Percentiles rank a stretch among this genome's conserved stretches.
These are phyloP conservation scores for Trichomonas tenax DNA, from an alignment of 208 protist genomes.

Conservation along the genomic window DNA sequence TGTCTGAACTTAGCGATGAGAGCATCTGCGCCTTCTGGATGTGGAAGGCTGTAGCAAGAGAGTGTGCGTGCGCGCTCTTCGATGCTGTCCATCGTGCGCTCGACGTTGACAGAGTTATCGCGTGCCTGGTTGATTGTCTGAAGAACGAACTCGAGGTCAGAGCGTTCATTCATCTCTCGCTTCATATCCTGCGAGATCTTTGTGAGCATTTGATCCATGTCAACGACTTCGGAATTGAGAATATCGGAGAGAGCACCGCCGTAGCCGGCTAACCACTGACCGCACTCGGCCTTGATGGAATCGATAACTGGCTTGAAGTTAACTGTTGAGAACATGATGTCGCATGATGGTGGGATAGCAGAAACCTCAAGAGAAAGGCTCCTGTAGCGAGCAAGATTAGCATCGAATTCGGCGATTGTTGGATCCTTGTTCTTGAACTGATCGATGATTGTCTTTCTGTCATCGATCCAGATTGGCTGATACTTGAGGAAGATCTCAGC, in stretches of 20 bases:
- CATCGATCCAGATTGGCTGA: slow-evolving; percentile 22
- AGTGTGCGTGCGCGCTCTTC: neutral
- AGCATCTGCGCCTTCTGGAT: neutral
- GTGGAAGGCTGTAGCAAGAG: neutral
- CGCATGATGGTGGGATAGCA: neutral
- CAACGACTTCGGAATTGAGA: neutral
- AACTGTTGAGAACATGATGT: neutral
- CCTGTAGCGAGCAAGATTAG: neutral
- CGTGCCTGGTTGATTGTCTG: neutral
- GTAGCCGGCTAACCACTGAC: neutral
- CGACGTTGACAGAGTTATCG: neutral
- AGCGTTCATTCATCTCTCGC: neutral
- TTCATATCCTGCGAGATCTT: neutral
- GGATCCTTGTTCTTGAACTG: slow-evolving; percentile 9
- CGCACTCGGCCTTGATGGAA: neutral
- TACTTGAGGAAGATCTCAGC: neutral
- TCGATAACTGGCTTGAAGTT: neutral
- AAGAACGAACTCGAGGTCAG: neutral
- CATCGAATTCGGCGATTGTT: slow-evolving; percentile 7
- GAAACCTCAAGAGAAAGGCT: neutral
- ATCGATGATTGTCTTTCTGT: slow-evolving; percentile 19
- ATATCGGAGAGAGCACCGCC: neutral
- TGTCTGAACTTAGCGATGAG: neutral
- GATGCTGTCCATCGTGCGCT: neutral
- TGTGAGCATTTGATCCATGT: neutral